Base-by-base conservation (phyloP, 2,329 filamentous ascomycete genomes). In the Nigrograna mackinnonii region DNA sequence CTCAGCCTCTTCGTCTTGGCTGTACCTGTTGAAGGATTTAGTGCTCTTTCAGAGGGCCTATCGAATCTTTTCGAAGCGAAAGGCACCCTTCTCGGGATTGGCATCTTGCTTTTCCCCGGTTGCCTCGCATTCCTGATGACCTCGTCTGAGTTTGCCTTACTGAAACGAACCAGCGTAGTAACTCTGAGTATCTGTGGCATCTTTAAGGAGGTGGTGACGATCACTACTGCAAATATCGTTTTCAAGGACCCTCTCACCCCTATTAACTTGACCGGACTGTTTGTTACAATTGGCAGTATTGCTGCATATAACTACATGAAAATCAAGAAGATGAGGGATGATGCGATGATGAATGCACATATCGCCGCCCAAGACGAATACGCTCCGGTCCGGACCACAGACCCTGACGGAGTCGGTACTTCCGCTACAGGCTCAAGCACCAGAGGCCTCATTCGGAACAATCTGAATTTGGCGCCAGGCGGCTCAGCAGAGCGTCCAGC, bases 151-250 rank as follows among this genome's bases (percentile, higher is more conserved):
- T 99, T 97, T 66, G 92, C 94, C 39, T 81, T 99, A 48, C 80
- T 99, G 54, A 87, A 96, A 74, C 89, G 94, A 35, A 97, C 92
- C 1, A 95, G 89, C 1, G 94, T 99, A 39, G 94, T 99, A 38
- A 97, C 94, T 0, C 79, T 99, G 34, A 95, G 88, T 38, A 96
- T 99, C 56, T 95, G 91, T 49, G 94, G 94, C 47, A 97, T 99
- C 49, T 97, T 99, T 78, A 99, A 99, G 68, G 94, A 99, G 73
- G 94, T 97, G 30, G 85, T 99, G 41, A 99, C 94, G 12, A 97
- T 99, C 60, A 86, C 83, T 30, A 91, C 90, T 1, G 92, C 92
- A 0, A 87, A 90, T 6, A 68, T 95, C 20, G 84, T 96, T 4
- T 99, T 96, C 74, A 82, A 94, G 57, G 94, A 99, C 65, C 82